Percentiles rank a stretch among this genome's conserved stretches.
These are phyloP conservation scores for Podospora didyma DNA, from an alignment of 495 filamentous ascomycete genomes.

Conservation along the genomic window DNA sequence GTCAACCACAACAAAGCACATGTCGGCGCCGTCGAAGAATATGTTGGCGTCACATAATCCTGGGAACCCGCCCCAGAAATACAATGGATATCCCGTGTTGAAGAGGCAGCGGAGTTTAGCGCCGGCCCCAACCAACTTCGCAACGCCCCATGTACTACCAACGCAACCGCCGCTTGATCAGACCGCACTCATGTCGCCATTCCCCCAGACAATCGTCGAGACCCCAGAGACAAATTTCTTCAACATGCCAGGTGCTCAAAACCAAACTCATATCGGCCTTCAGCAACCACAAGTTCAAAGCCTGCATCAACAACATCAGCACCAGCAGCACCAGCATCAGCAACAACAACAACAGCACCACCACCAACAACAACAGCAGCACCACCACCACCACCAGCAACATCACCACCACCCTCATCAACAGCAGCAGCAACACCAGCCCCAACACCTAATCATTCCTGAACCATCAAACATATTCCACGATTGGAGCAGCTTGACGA, in stretches of 20 bases:
- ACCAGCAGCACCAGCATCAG: constrained; percentile 1
- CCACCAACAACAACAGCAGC: constrained; percentile 29
- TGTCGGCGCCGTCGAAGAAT: constrained; percentile 15
- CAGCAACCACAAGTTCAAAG: not conserved
- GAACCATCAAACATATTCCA: constrained; percentile 17
- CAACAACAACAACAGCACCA: constrained; percentile 6
- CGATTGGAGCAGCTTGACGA: constrained; percentile 28
- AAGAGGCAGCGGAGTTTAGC: constrained; percentile 21
- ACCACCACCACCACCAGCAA: constrained; percentile 17
- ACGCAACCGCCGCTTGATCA: constrained; percentile 8
- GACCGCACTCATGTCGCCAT: constrained; percentile 9
- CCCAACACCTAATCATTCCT: constrained; percentile 6
- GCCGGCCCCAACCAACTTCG: not conserved
- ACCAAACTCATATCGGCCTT: not conserved
- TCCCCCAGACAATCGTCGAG: constrained; percentile 10
- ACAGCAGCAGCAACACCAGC: constrained; percentile 3
- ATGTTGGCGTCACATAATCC: constrained; percentile 5
- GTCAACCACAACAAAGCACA: constrained; percentile 22
- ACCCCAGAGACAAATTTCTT: constrained; percentile 3
- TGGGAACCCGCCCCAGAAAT: not conserved
- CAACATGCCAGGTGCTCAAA: not conserved
- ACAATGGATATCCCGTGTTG: not conserved
- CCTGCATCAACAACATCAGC: constrained; percentile 16
- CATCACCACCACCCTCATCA: constrained; percentile 5
- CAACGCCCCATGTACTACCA: constrained; percentile 6